Evolutionary conservation across 1,139 yeast species (phyloP).

Genomic region (Yamadazyma jaroonii): DNA sequence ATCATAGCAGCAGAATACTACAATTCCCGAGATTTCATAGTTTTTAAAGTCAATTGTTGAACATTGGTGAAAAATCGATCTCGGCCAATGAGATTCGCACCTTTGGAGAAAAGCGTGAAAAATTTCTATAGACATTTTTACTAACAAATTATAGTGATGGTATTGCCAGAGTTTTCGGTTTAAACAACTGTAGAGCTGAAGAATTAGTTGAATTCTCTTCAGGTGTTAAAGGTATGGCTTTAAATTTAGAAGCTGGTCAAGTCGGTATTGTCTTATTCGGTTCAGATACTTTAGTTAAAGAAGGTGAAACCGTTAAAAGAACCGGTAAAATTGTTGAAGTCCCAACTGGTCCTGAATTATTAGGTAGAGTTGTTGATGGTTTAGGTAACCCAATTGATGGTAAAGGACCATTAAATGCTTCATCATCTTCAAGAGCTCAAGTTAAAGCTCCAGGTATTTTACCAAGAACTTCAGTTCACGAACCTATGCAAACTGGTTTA

Average conservation of each 20-base stretch:
- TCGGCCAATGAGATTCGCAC: constrained; percentile 8
- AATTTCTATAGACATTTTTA: constrained; percentile 6
- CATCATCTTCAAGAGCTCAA: constrained; percentile 90
- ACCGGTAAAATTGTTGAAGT: constrained; percentile 99
- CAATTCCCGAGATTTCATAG: too few relatives aligned
- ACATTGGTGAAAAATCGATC: constrained; percentile 4
- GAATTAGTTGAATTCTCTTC: constrained; percentile 99
- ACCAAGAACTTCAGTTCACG: constrained; percentile 98
- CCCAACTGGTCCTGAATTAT: constrained; percentile 96
- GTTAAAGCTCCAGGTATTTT: constrained; percentile 99
- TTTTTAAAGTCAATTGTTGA: not conserved
- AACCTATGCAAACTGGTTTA: constrained; percentile 99
- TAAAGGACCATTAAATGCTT: constrained; percentile 95
- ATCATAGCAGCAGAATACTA: too few relatives aligned
- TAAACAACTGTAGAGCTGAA: constrained; percentile 99
- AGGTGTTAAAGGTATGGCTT: constrained; percentile 99
- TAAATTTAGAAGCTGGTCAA: constrained; percentile 99
- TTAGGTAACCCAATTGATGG: constrained; percentile 99
- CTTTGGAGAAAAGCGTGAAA: not conserved
- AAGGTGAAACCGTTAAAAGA: constrained; percentile 99
- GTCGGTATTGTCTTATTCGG: constrained; percentile 99
- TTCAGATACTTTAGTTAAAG: constrained; percentile 97
- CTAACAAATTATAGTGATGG: constrained; percentile 71
- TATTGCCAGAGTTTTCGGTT: constrained; percentile 99
- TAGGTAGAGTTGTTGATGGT: constrained; percentile 99